Evolutionary conservation across 371 early-diverging fungal genomes (phyloP).

Genomic region (Entomophthora muscae): DNA sequence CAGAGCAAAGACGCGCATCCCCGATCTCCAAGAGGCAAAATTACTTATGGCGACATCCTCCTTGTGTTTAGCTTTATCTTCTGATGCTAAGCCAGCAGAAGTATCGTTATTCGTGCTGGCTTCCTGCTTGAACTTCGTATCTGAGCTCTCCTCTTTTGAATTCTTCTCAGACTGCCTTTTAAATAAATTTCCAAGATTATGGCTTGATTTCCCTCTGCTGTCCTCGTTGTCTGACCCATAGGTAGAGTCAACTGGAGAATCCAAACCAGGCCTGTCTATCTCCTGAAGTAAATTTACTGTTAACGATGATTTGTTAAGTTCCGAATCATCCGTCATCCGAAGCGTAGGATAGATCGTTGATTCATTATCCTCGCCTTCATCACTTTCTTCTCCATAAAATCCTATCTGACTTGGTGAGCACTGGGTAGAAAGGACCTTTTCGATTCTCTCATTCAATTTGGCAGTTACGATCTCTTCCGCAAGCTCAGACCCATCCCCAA

Average conservation of each 20-base stretch:
- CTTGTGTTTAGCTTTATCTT: not conserved
- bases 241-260: no score
- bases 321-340: not conserved
- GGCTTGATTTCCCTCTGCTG: no score
- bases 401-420: not conserved
- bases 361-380: not conserved
- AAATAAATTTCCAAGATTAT: no score
- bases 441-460: not conserved
- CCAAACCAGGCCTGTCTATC: not conserved
- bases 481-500: not conserved
- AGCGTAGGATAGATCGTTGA: no score
- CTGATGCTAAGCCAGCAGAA: not conserved
- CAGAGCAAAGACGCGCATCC: not conserved
- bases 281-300: not conserved
- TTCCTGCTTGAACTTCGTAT: no score
- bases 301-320: not conserved
- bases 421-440: not conserved
- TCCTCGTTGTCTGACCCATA: no score
- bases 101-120: no score
- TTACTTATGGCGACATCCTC: not conserved
- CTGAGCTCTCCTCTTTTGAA: no score
- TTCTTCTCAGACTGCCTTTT: no score
- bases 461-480: constrained; percentile 2
- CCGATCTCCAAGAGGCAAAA: not conserved
- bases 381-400: not conserved